Evolutionary conservation across 2,329 filamentous ascomycete genomes (phyloP).

Genomic region (Neoscytalidium dimidiatum): DNA sequence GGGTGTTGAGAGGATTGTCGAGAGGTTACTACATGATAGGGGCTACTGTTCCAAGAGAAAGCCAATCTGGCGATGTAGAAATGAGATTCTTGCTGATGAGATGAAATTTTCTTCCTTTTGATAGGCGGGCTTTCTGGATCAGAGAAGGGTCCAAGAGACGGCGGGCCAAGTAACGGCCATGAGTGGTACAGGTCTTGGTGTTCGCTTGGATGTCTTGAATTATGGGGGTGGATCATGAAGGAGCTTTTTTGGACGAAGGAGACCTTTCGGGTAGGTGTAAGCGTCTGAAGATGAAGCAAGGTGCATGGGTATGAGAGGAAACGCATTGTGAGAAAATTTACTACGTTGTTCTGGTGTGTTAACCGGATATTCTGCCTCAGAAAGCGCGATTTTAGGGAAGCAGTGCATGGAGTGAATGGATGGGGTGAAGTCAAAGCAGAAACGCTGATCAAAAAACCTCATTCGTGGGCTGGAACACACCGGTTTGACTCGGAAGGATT

Average conservation of each 20-base stretch:
- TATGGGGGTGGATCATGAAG: background rate
- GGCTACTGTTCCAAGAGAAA: background rate
- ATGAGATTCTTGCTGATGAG: background rate
- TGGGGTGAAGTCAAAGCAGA: background rate
- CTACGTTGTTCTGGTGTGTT: no score
- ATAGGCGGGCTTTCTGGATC: background rate
- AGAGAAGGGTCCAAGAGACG: background rate
- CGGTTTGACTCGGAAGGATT: background rate
- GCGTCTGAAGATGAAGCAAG: no score
- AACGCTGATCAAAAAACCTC: background rate
- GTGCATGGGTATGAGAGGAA: no score
- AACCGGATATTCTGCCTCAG: no score
- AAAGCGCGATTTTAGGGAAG: background rate
- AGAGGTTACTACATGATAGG: background rate
- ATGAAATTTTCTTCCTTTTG: background rate
- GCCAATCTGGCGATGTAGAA: conserved; percentile 6
- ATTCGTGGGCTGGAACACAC: background rate
- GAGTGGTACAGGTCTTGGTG: background rate
- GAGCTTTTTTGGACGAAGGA: background rate
- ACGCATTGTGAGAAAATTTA: no score
- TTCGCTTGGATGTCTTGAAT: background rate
- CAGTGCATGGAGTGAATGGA: background rate
- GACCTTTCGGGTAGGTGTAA: no score
- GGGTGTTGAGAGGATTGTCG: background rate
- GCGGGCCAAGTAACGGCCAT: background rate